phyloP scores from a whole-genome alignment of 2,329 filamentous ascomycete species.

The Mycosphaerella sp. region DNA sequence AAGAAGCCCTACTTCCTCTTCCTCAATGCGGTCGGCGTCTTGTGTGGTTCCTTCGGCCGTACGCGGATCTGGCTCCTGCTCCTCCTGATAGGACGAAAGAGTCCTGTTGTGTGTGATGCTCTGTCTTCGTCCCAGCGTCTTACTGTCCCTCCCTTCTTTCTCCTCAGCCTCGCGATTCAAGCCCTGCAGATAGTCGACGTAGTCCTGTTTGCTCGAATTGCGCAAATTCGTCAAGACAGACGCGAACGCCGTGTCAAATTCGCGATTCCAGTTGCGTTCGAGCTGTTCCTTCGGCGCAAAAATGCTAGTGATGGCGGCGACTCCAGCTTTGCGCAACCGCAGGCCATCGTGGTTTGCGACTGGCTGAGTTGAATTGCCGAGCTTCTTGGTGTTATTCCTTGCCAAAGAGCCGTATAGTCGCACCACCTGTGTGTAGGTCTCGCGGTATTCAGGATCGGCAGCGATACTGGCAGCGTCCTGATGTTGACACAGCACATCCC shows the following conservation, averaged over 20 bases:
- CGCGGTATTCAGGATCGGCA: conserved; percentile 76
- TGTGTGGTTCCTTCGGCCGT: conserved; percentile 74
- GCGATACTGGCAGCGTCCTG: conserved; percentile 81
- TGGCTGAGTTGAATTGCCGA: conserved; percentile 28
- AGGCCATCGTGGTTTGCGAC: conserved; percentile 64
- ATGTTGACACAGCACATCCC: conserved; percentile 80
- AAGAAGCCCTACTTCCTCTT: conserved; percentile 78
- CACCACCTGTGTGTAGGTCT: conserved; percentile 76
- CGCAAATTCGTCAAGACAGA: conserved; percentile 83
- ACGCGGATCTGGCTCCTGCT: conserved; percentile 54
- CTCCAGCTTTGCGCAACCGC: conserved; percentile 50
- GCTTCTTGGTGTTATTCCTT: conserved; percentile 44
- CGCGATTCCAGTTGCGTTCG: conserved; percentile 36
- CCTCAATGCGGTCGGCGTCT: conserved; percentile 82
- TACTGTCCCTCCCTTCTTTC: conserved; percentile 57
- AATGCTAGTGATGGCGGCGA: conserved; percentile 69
- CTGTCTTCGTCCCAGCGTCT: conserved; percentile 58
- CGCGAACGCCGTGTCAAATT: conserved; percentile 72
- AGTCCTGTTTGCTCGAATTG: conserved; percentile 59
- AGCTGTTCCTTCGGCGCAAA: conserved; percentile 65
- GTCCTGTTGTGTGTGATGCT: conserved; percentile 76
- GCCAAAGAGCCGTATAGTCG: conserved; percentile 73
- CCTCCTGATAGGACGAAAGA: conserved; percentile 48
- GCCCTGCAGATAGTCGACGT: conserved; percentile 62
- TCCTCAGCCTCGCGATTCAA: conserved; percentile 63